Percentiles rank a stretch among this genome's conserved stretches.
Conservation (phyloP, 441 rosid species). For the Corymbia citriodora region DNA sequence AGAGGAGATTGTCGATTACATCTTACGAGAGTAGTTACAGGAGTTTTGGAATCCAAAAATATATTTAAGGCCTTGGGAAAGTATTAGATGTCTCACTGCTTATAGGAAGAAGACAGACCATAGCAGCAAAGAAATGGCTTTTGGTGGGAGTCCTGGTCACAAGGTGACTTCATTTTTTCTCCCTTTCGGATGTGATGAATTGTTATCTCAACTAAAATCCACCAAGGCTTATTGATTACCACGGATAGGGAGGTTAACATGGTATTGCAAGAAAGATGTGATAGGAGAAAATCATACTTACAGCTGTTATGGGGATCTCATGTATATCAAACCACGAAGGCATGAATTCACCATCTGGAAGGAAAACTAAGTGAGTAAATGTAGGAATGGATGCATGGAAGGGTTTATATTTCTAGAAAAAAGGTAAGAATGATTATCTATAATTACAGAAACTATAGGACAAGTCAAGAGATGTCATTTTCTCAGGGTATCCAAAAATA, state of each 20-base stretch:
- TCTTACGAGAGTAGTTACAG: background rate
- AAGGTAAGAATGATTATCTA: background rate
- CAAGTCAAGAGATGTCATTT: background rate
- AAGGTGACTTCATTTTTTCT: background rate
- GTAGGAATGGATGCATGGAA: background rate
- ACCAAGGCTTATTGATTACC: background rate
- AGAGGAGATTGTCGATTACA: background rate
- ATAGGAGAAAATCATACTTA: conserved; percentile 24
- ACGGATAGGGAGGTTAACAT: background rate
- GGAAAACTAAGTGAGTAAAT: conserved; percentile 5
- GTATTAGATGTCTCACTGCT: background rate
- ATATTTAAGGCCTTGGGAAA: background rate
- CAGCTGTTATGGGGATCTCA: conserved; percentile 82
- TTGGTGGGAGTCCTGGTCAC: background rate
- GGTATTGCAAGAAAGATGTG: background rate
- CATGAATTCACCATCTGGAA: conserved; percentile 79
- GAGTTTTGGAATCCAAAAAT: background rate
- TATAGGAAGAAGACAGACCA: background rate
- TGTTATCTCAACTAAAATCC: background rate
- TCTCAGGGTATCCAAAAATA: background rate
- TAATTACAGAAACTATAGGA: background rate
- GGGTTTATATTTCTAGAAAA: background rate
- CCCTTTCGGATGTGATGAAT: background rate
- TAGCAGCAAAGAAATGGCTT: background rate
- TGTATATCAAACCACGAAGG: conserved; percentile 92